These are phyloP conservation scores for Gliomastix tumulicola DNA, from an alignment of 2,329 filamentous ascomycete species.

Conservation along the genomic window DNA sequence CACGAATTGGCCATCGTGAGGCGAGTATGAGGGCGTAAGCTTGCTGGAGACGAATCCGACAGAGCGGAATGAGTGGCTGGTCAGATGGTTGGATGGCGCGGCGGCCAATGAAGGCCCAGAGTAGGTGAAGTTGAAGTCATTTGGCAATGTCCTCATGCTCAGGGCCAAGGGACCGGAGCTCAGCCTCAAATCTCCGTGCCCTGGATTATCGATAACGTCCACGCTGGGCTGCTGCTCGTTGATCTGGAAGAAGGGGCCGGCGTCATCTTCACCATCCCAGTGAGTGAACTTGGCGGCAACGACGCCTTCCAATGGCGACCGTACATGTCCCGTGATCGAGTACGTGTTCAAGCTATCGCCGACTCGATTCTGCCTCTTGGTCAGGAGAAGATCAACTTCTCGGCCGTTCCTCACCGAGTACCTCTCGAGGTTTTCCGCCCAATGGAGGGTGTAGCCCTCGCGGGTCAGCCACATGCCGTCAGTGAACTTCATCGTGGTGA, in stretches of 20 bases:
- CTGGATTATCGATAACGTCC: neutral
- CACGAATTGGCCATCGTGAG: neutral
- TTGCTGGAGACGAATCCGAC: neutral
- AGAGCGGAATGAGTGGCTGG: neutral
- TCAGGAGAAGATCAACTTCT: neutral
- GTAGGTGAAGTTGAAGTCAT: neutral
- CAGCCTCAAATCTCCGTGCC: too few relatives aligned
- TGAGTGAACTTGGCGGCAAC: conserved; percentile 1
- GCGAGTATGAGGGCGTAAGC: neutral
- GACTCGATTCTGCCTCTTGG: neutral
- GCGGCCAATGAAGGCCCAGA: too few relatives aligned
- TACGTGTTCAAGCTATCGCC: neutral
- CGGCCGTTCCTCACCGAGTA: neutral
- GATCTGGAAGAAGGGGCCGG: neutral
- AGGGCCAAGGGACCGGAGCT: neutral
- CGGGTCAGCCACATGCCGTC: conserved; percentile 1
- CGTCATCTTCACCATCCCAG: neutral
- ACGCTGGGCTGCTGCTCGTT: neutral
- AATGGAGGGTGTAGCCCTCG: neutral
- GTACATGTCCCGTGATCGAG: neutral
- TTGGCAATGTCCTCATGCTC: neutral
- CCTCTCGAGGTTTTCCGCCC: neutral
- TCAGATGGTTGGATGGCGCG: neutral
- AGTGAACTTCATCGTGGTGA: conserved; percentile 1
- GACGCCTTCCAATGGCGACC: neutral